A percentile compares a stretch with the other conserved stretches of the same genome.
Evolutionary conservation across 495 filamentous ascomycete species (phyloP).

Genomic region (Trichoderma gamsii): DNA sequence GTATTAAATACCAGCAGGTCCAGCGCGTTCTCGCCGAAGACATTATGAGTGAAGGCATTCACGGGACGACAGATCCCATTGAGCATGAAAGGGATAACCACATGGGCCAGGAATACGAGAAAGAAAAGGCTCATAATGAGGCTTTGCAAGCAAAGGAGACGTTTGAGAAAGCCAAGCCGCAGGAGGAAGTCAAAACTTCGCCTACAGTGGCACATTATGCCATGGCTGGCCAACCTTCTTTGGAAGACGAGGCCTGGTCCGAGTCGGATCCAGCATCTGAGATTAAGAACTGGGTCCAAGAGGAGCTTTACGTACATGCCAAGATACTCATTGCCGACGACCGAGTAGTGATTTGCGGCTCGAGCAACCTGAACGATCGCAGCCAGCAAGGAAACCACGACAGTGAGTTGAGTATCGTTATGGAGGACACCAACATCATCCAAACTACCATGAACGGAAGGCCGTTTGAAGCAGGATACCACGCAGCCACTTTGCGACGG

Average conservation of each 20-base stretch:
- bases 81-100: constrained; percentile 34
- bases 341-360: constrained; percentile 73
- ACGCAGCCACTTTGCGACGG: constrained; percentile 74
- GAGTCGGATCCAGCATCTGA: constrained; percentile 61
- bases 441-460: constrained; percentile 71
- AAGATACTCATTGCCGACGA: constrained; percentile 88
- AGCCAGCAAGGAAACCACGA: constrained; percentile 88
- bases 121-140: constrained; percentile 50
- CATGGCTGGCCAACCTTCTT: constrained; percentile 62
- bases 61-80: constrained; percentile 45
- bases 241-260: constrained; percentile 68
- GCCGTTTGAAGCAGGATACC: constrained; percentile 64
- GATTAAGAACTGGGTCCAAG: constrained; percentile 81
- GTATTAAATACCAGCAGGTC: constrained; percentile 75
- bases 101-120: constrained; percentile 40
- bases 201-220: constrained; percentile 75
- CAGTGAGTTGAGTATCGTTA: constrained; percentile 85
- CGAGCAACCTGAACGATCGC: constrained; percentile 88
- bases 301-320: constrained; percentile 89
- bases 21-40: constrained; percentile 81
- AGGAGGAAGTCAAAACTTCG: constrained; percentile 41
- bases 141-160: constrained; percentile 49
- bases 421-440: constrained; percentile 77
- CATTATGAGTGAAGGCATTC: constrained; percentile 70
- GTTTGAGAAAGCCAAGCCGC: constrained; percentile 56